Evolutionary conservation across 257 asterid species (phyloP), one percentile per base, ranked within the genome.

Genomic region (Solanum etuberosum): DNA sequence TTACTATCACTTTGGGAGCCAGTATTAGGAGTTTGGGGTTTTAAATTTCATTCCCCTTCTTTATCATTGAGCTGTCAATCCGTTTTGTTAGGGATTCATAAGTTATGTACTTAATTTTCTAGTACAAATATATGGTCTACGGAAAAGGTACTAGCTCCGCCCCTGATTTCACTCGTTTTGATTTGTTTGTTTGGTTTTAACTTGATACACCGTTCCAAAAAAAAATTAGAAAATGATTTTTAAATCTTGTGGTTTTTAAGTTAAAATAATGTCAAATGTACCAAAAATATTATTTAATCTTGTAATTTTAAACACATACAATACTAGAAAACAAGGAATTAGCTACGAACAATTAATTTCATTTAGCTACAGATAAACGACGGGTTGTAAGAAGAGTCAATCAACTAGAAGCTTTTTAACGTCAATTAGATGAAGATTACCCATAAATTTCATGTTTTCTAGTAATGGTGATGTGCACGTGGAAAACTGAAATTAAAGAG

Each of bases 1-100:
- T 63, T n/a, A n/a, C n/a, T 54, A 1, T 54, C 0, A 18, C n/a
- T n/a, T n/a, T n/a, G n/a, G 10, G 11, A 54, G 0, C 1, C 0
- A 54, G 0, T 7, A 54, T 18, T 54, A 54, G 11, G 11, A 54
- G n/a, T 54, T 18, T 18, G 0, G 4, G 0, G 3, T 54, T 54
- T 0, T 18, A 54, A 54, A 54, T 54, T 23, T 51, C 42, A 2
- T 38, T 38, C 10, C 0, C 0, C 9, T 7, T 38, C 0, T 7
- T 40, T 40, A 40, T 0, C 4, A 18, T 54, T 54, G n/a, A 54
- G 10, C 0, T 54, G 10, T 54, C 63, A 54, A 18, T 54, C 0
- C 5, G 2, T 54, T 7, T 54, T 54, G 10, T 18, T 18, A 18
- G 63, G 4, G 4, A 54, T 7, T 6, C n/a, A 54, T 4, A 6